These are phyloP conservation scores for Stentor roeselii DNA, from an alignment of 73 alveolate species.

Conservation along the genomic window DNA sequence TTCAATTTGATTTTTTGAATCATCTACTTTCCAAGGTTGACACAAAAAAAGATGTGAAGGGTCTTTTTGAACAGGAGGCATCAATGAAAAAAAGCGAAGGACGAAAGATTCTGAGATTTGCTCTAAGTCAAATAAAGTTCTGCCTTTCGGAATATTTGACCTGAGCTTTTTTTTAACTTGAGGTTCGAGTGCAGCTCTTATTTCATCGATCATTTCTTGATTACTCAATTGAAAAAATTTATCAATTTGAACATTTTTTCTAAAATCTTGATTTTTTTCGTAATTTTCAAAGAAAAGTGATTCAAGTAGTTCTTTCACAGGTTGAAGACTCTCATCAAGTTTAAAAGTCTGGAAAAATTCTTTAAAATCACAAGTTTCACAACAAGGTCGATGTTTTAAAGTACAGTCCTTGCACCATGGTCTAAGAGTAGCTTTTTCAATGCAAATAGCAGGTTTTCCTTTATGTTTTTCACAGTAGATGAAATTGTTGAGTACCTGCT, in stretches of 20 bases:
- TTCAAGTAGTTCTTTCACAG: too few relatives aligned
- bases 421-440: neutral
- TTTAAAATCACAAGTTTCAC: neutral
- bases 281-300: too few relatives aligned
- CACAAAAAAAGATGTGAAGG: neutral
- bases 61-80: neutral
- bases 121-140: too few relatives aligned
- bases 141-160: neutral
- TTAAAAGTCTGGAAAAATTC: neutral
- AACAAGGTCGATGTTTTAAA: too few relatives aligned
- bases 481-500: neutral
- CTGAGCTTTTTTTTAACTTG: neutral
- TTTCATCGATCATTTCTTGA: neutral
- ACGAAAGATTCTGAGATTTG: too few relatives aligned
- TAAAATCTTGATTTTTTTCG: neutral
- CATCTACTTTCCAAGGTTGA: slow-evolving; percentile 8
- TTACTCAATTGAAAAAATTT: neutral
- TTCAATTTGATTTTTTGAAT: neutral
- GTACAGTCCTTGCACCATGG: neutral
- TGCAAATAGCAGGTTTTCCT: neutral
- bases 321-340: too few relatives aligned
- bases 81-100: neutral
- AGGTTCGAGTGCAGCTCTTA: neutral
- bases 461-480: neutral
- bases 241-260: neutral